Evolutionary conservation across 129 eudicot genomes (phyloP).

Genomic region (Centaurea solstitialis): DNA sequence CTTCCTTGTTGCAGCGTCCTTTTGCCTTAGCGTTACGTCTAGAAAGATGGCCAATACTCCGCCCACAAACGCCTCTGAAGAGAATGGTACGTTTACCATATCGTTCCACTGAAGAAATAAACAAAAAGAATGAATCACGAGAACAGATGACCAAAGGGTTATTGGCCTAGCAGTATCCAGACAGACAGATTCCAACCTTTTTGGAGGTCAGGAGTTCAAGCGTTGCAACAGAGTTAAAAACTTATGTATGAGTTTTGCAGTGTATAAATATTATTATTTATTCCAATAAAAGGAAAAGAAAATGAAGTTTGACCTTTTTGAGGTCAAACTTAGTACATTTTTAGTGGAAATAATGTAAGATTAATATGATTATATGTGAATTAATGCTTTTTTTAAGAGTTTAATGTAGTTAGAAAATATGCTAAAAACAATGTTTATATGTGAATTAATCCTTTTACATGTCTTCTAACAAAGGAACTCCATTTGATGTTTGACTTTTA

Average conservation of each 20-base stretch:
- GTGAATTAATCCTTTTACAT: too few species aligned
- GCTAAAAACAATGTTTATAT: too few species aligned
- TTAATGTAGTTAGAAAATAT: background rate
- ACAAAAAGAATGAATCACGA: background rate
- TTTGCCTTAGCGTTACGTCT: constrained; percentile 64
- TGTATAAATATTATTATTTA: too few species aligned
- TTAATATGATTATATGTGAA: too few species aligned
- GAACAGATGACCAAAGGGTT: background rate
- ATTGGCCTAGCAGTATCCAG: background rate
- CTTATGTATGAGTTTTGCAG: too few species aligned
- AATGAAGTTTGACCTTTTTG: background rate
- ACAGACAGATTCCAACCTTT: too few species aligned
- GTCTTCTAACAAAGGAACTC: too few species aligned
- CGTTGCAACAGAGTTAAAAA: too few species aligned
- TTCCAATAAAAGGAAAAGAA: too few species aligned
- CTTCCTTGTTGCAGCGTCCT: constrained; percentile 71
- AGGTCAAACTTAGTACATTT: constrained; percentile 17
- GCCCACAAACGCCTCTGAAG: constrained; percentile 90
- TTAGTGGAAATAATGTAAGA: too few species aligned
- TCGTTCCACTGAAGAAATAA: constrained; percentile 70
- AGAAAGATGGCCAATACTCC: constrained; percentile 71
- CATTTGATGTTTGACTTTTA: background rate
- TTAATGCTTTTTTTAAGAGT: background rate
- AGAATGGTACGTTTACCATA: constrained; percentile 83
- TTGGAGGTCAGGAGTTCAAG: too few species aligned